Percentiles rank a stretch among this genome's conserved stretches.
phyloP scores from a whole-genome alignment of 2,329 filamentous ascomycete species.

The Fusarium sp. region DNA sequence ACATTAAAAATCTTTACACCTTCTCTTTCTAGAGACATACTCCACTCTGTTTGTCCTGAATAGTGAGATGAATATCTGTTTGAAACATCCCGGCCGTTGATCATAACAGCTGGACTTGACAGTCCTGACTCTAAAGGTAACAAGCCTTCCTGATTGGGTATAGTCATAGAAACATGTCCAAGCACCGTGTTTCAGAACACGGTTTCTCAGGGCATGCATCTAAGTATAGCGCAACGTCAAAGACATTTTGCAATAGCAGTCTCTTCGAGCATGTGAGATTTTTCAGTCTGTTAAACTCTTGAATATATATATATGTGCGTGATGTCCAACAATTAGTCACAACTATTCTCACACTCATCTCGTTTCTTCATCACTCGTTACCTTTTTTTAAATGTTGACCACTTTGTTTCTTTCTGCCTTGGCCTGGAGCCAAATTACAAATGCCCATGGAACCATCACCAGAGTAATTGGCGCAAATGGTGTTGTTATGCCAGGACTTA shows the following conservation, averaged over 20 bases:
- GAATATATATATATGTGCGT: background rate
- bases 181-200: background rate
- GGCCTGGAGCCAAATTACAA: background rate
- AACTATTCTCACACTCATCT: background rate
- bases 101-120: background rate
- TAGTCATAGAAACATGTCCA: background rate
- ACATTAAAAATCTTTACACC: background rate
- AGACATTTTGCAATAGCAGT: background rate
- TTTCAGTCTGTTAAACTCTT: background rate
- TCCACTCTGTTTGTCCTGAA: background rate
- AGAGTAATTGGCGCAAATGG: slow-evolving; percentile 4
- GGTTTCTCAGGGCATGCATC: background rate
- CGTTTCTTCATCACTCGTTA: background rate
- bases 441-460: slow-evolving; percentile 2
- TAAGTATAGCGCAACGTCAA: background rate
- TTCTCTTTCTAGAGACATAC: background rate
- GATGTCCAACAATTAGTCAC: background rate
- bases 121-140: background rate
- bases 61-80: background rate
- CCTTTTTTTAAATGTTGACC: background rate
- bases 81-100: background rate
- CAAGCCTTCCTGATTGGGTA: background rate
- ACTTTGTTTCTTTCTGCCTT: background rate
- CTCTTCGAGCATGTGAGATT: background rate
- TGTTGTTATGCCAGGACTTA: slow-evolving; percentile 5